These are phyloP conservation scores for Globomyces pollinis-pini DNA, from an alignment of 192 early-diverging fungal species.

Conservation along the genomic window DNA sequence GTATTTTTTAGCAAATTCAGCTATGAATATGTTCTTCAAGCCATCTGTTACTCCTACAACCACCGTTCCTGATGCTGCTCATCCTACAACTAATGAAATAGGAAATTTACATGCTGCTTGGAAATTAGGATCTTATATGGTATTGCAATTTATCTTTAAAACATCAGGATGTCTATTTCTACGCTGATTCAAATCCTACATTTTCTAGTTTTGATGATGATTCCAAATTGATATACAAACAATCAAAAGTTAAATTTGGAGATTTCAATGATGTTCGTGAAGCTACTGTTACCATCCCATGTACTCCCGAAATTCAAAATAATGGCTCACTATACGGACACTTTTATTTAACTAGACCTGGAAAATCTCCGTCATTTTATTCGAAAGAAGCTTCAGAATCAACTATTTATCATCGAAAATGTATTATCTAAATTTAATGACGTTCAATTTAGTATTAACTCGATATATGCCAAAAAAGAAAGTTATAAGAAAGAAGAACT, in stretches of 20 bases:
- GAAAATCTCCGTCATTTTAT: conserved; percentile 8
- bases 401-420: conserved; percentile 15
- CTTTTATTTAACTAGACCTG: conserved; percentile 25
- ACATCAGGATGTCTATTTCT: not conserved
- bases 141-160: conserved; percentile 1
- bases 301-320: conserved; percentile 11
- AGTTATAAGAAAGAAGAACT: conserved; percentile 28
- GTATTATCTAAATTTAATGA: conserved; percentile 29
- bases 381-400: no score
- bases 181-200: not conserved
- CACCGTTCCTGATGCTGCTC: no score
- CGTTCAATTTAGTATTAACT: no score
- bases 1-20: not conserved
- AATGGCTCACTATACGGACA: conserved; percentile 46
- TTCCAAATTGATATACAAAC: conserved; percentile 22
- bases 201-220: not conserved
- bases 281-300: conserved; percentile 20
- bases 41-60: not conserved
- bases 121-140: not conserved
- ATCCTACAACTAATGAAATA: no score
- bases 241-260: conserved; percentile 27
- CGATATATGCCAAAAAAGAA: conserved; percentile 37
- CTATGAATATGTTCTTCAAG: not conserved
- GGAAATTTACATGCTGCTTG: not conserved
- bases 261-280: conserved; percentile 18